Base-by-base conservation (phyloP, 2,329 filamentous ascomycete species). In the Ceratocystis albifundus region DNA sequence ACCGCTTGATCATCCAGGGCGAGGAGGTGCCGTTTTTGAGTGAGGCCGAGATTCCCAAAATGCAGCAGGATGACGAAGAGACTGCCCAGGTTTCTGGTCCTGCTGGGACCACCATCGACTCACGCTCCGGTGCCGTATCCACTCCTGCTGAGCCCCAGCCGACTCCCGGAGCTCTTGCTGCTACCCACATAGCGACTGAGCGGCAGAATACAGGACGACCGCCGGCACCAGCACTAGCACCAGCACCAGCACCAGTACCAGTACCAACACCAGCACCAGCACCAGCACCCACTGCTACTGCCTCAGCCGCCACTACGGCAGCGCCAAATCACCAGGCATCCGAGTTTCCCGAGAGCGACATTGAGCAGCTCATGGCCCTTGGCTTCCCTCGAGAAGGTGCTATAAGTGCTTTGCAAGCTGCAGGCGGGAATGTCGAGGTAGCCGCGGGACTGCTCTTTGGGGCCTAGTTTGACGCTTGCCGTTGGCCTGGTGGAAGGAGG, bases 11-110 rank as follows among this genome's bases (percentile, higher is more conserved):
- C 69, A 96, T 99, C 71, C 89, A 94, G 72, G 89, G 88, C 66
- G 86, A 91, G 70, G 89, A 94, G 70, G 89, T 99, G 4, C 84
- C 88, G 0, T 99, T 99, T 75, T 79, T 99, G 12, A 88, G 90
- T 61, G 94, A 97, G 76, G 88, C 88, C 2, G 93, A 99, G 70
- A 96, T 97, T 64, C 94, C 94, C n/a, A 95, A 88, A 74, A 88
- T 92, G 69, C 87, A 89, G 68, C 84, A 84, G 2, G 80, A 87
- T 68, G 82, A 87, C 64, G 82, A 89, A 66, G 93, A 97, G 76
- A 57, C 53, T 28, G 91, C 92, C 3, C 90, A 88, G 15, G 84
- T 97, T 62, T 82, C 86, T 57, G 94, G 94, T 0, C 89, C 92
- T 0, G 89, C 88, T 48, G 93, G 92, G n/a, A 95, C 90, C 10